These are phyloP conservation scores for Puccinia hordei DNA, from an alignment of 1,284 basidiomycete species.

Conservation along the genomic window DNA sequence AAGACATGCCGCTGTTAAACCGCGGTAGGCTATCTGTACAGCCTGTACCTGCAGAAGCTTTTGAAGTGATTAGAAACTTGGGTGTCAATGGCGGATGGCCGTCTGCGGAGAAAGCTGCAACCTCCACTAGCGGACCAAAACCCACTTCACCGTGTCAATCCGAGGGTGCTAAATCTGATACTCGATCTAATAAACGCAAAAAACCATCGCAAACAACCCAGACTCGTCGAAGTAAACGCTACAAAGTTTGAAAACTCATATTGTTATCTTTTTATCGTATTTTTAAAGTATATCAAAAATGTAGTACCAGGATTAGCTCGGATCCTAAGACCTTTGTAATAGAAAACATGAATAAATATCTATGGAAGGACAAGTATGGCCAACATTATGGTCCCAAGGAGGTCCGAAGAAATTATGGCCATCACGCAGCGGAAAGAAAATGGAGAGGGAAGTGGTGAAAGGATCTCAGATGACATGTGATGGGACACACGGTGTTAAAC, in stretches of 20 bases:
- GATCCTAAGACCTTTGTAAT: not conserved
- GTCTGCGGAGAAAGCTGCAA: constrained; percentile 52
- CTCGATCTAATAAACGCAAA: not conserved
- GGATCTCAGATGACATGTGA: no score
- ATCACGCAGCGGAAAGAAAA: no score
- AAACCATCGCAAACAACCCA: not conserved
- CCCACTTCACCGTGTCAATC: not conserved
- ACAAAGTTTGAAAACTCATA: not conserved
- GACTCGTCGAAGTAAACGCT: constrained; percentile 7
- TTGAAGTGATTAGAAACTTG: constrained; percentile 69
- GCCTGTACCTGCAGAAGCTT: constrained; percentile 72
- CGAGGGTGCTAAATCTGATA: not conserved
- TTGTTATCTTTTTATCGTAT: not conserved
- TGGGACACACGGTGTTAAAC: no score
- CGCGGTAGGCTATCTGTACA: constrained; percentile 86
- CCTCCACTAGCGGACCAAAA: not conserved
- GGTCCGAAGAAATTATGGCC: no score
- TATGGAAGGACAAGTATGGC: no score
- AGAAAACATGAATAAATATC: no score
- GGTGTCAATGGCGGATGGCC: constrained; percentile 70
- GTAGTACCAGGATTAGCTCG: not conserved
- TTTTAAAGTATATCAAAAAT: not conserved
- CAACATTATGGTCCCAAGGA: no score
- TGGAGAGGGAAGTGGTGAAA: no score
- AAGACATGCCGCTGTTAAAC: constrained; percentile 77